Percentiles rank a stretch among this genome's conserved stretches.
Evolutionary conservation across 805 yeast genomes (phyloP).

Genomic region (Lipomyces mesembrius): DNA sequence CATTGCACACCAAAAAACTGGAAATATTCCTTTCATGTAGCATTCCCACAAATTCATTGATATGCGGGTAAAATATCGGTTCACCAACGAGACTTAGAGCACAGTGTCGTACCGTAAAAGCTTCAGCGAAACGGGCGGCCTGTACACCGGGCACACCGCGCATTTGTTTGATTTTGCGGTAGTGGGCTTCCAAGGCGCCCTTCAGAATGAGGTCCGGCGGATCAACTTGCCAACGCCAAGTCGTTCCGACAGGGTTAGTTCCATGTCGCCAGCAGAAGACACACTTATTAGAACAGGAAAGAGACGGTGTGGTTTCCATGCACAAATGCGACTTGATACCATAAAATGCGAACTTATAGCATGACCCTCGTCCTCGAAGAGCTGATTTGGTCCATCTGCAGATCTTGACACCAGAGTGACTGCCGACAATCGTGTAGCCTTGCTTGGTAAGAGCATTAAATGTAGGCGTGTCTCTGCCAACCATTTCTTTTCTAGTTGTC

Average conservation of each 20-base stretch:
- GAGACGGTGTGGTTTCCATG: slow-evolving; percentile 94
- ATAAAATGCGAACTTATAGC: slow-evolving; percentile 89
- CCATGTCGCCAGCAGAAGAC: slow-evolving; percentile 98
- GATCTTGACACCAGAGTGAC: slow-evolving; percentile 92
- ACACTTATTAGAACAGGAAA: slow-evolving; percentile 93
- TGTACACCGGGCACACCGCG: slow-evolving; percentile 94
- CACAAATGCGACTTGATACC: slow-evolving; percentile 90
- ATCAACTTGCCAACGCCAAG: slow-evolving; percentile 96
- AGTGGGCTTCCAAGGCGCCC: slow-evolving; percentile 88
- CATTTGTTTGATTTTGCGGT: slow-evolving; percentile 90
- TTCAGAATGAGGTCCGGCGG: slow-evolving; percentile 80
- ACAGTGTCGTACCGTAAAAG: slow-evolving; percentile 86
- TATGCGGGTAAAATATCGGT: slow-evolving; percentile 91
- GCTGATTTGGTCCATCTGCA: slow-evolving; percentile 98
- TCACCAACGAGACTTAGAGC: slow-evolving; percentile 93
- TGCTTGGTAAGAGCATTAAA: slow-evolving; percentile 86
- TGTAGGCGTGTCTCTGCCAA: slow-evolving; percentile 86
- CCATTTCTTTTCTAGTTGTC: slow-evolving; percentile 73
- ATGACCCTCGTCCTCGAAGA: slow-evolving; percentile 88
- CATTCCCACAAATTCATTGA: slow-evolving; percentile 80
- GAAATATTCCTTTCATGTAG: slow-evolving; percentile 81
- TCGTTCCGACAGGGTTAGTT: slow-evolving; percentile 93
- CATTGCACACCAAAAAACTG: slow-evolving; percentile 89
- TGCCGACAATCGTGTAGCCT: slow-evolving; percentile 90
- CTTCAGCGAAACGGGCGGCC: slow-evolving; percentile 87